Conservation (phyloP, 208 protist species). For the Leishmania arabica region DNA sequence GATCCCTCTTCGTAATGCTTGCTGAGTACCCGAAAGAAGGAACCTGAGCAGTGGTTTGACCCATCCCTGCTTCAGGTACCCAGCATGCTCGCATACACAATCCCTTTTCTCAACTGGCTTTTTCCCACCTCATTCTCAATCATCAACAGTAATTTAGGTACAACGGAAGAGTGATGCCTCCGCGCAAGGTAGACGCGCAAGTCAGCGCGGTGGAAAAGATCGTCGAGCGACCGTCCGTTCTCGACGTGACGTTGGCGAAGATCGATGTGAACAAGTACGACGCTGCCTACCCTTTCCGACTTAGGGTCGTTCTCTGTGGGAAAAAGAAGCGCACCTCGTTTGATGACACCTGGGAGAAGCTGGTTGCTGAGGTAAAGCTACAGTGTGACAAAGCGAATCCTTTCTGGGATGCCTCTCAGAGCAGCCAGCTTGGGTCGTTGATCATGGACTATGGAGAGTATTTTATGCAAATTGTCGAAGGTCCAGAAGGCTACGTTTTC, state of each 20-base stretch:
- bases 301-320: constrained; percentile 50
- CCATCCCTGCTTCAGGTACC: neutral
- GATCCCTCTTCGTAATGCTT: neutral
- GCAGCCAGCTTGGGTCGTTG: constrained; percentile 20
- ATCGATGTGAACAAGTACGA: constrained; percentile 38
- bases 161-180: constrained; percentile 18
- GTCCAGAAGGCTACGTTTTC: constrained; percentile 61
- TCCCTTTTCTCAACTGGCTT: neutral
- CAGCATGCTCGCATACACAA: neutral
- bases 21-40: too few relatives aligned
- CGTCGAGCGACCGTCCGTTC: constrained; percentile 40
- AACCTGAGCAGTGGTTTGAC: neutral
- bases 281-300: constrained; percentile 50
- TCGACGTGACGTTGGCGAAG: constrained; percentile 54
- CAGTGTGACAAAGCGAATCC: constrained; percentile 35
- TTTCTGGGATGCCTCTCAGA: constrained; percentile 13
- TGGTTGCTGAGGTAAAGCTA: constrained; percentile 17
- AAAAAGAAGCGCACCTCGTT: constrained; percentile 26
- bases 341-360: constrained; percentile 22
- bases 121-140: neutral
- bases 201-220: constrained; percentile 45
- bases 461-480: constrained; percentile 72
- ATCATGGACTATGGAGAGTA: constrained; percentile 70
- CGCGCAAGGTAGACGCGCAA: constrained; percentile 36
- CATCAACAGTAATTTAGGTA: neutral